Evolutionary conservation across 192 early-diverging fungal species (phyloP), one percentile per base, ranked within the genome.

Genomic region (Funneliformis geosporum): DNA sequence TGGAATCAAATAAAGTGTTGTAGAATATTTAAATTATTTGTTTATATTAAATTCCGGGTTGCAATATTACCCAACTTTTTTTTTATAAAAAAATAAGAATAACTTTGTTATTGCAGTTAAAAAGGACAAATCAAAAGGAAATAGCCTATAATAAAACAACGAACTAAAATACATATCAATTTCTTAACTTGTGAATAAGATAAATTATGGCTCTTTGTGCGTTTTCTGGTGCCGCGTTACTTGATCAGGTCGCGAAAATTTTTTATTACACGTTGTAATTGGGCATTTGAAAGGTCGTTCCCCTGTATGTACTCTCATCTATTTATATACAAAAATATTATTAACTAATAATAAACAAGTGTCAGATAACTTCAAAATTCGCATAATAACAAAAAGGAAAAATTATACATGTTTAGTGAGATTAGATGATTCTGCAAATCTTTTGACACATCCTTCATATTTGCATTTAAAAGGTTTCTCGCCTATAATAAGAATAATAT

Each of bases 201-300:
- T 5, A 33, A 33, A 33, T 55, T 16, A 21, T 18, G 6, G 21
- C 16, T 55, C 16, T 70, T 33, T 75, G 50, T 78, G 76, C 21
- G 76, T 78, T 78, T 68, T 78, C 43, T 42, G 43, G 8, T 78
- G 76, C 5, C 76, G 62, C 11, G 76, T 80, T 5, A 89, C 81
- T 73, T 88, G 88, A 73, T 90, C 89, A 23, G 89, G 85, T 42
- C 89, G 70, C 12, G 86, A 85, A 79, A 90, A 90, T 5, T 82
- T 69, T 59, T 89, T 89, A 25, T 72, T 81, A 71, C 89, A 89
- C 1, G 84, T 76, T 7, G 76, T 79, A 61, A 82, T 74, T 4
- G 88, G 82, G 74, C 93, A 94, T 79, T 85, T 84, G 80, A 90
- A 94, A 23, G 93, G 93, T 5, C 88, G 89, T 81, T 93, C 93